Evolutionary conservation across 257 asterid genomes (phyloP).

Genomic region (Solanum paucissectum): DNA sequence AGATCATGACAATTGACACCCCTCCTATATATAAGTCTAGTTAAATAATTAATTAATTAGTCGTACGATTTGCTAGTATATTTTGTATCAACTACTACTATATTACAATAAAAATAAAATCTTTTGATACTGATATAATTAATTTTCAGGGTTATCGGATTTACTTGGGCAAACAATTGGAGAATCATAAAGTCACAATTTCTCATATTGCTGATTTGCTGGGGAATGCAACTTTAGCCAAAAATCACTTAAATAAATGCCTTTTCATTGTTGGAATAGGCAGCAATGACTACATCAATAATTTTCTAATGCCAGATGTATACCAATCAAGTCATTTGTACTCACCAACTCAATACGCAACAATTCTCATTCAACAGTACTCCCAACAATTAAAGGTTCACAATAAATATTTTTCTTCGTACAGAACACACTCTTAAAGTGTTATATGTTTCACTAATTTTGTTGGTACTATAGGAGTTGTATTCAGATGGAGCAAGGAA

Average conservation of each 20-base stretch:
- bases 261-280: slow-evolving; percentile 43
- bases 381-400: slow-evolving; percentile 7
- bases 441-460: too few species aligned
- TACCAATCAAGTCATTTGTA: slow-evolving; percentile 3
- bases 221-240: not conserved
- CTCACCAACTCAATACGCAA: slow-evolving; percentile 31
- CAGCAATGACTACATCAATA: slow-evolving; percentile 52
- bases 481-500: slow-evolving; percentile 41
- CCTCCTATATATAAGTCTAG: not conserved
- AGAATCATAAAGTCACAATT: slow-evolving; percentile 15
- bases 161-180: not conserved
- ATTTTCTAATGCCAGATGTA: slow-evolving; percentile 16
- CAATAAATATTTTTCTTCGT: not conserved
- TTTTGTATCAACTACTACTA: not conserved
- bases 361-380: slow-evolving; percentile 7
- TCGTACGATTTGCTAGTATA: not conserved
- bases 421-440: accelerated
- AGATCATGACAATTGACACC: not conserved
- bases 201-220: not conserved
- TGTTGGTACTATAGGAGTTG: slow-evolving; percentile 15
- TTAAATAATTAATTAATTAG: not conserved
- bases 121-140: not conserved
- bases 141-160: slow-evolving; percentile 19
- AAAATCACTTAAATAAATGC: slow-evolving; percentile 22
- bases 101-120: not conserved